Conservation (phyloP, 768 basidiomycete species). For the Galerina marginata region DNA sequence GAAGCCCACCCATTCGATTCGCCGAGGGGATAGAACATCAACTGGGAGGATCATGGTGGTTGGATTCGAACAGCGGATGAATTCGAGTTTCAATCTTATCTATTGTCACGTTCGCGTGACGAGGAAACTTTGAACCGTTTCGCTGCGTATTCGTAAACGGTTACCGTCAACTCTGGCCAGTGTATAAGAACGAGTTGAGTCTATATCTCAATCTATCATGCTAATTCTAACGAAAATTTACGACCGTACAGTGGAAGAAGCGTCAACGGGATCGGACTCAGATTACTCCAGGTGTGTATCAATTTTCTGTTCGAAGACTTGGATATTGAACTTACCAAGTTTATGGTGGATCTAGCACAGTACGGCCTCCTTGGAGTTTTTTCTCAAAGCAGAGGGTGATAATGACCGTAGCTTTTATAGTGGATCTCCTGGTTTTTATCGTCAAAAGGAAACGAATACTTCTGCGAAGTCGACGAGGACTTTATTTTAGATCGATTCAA, state of each 20-base stretch:
- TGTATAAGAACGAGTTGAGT: constrained; percentile 21
- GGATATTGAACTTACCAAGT: constrained; percentile 15
- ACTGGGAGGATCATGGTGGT: no score
- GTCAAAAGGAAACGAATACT: constrained; percentile 99
- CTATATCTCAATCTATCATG: not conserved
- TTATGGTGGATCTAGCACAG: constrained; percentile 37
- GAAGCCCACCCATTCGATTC: no score
- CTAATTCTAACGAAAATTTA: not conserved
- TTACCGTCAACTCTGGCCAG: not conserved
- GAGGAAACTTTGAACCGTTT: not conserved
- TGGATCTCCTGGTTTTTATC: constrained; percentile 99
- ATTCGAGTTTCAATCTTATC: constrained; percentile 18
- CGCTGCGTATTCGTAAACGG: no score
- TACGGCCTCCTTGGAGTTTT: constrained; percentile 23
- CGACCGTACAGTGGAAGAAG: constrained; percentile 68
- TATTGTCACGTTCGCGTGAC: constrained; percentile 11
- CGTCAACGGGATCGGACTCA: constrained; percentile 92
- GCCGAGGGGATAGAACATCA: no score
- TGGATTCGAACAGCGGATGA: no score
- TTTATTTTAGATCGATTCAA: constrained; percentile 99
- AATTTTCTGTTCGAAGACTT: constrained; percentile 16
- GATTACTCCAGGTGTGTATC: constrained; percentile 92
- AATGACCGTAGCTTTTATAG: constrained; percentile 41
- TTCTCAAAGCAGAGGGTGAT: not conserved
- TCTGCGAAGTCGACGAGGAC: constrained; percentile 99